These are phyloP conservation scores for Rossbeevera mucosa DNA, from an alignment of 768 basidiomycete genomes.

Conservation along the genomic window DNA sequence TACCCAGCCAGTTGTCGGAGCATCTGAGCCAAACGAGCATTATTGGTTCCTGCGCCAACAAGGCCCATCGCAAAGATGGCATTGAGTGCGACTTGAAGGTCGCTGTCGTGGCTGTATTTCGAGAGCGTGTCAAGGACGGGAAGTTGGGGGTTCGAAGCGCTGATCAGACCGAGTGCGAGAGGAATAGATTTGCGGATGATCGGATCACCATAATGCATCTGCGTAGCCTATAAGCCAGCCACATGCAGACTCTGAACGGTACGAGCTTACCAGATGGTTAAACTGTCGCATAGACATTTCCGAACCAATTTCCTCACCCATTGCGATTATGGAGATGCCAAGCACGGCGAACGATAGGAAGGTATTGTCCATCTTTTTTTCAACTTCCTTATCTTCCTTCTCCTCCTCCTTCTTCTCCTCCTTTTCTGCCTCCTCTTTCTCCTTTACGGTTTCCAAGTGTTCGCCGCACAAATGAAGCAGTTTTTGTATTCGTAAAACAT, in stretches of 20 bases:
- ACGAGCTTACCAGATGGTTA: slow-evolving; percentile 79
- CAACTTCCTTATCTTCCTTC: slow-evolving; percentile 56
- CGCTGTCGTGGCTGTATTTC: slow-evolving; percentile 98
- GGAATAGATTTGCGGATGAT: slow-evolving; percentile 89
- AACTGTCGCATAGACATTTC: slow-evolving; percentile 98
- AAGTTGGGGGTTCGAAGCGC: slow-evolving; percentile 92
- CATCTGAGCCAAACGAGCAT: slow-evolving; percentile 97
- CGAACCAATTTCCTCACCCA: slow-evolving; percentile 97
- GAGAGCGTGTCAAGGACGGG: slow-evolving; percentile 94
- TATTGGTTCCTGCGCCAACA: slow-evolving; percentile 98
- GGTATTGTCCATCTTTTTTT: slow-evolving; percentile 59
- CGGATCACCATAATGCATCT: slow-evolving; percentile 99
- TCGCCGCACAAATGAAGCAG: slow-evolving; percentile 94
- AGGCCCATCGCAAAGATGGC: slow-evolving; percentile 99
- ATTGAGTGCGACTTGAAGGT: slow-evolving; percentile 92
- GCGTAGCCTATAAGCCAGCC: slow-evolving; percentile 14
- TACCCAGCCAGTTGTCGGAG: slow-evolving; percentile 95
- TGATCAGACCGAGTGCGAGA: slow-evolving; percentile 91
- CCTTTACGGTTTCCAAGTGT: slow-evolving; percentile 57
- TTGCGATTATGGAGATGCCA: slow-evolving; percentile 89
- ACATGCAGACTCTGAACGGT: neutral
- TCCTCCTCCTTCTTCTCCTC: slow-evolving; percentile 54
- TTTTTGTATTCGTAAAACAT: slow-evolving; percentile 87
- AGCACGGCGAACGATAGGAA: slow-evolving; percentile 92
- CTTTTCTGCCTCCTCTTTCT: slow-evolving; percentile 32